Percentiles rank a stretch among this genome's conserved stretches.
Conservation (phyloP, 1,284 basidiomycete species). For the Marasmius tenuissimus region DNA sequence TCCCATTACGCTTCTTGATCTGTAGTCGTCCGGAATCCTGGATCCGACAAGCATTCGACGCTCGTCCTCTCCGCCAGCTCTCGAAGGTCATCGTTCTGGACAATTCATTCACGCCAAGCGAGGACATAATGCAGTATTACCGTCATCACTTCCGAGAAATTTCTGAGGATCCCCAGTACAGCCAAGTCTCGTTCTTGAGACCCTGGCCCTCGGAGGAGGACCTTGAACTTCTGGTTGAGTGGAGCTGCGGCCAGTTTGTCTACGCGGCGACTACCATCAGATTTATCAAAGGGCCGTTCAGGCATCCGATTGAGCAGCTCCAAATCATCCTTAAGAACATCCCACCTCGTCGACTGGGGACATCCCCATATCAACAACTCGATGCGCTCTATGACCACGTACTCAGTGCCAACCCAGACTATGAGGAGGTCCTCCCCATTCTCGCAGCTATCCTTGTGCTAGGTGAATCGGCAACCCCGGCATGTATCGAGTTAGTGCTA, state of each 20-base stretch:
- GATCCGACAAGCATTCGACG: neutral
- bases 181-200: neutral
- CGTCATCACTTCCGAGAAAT: neutral
- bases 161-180: neutral
- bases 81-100: neutral
- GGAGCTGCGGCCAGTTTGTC: slow-evolving; percentile 11
- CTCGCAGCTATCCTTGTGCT: neutral
- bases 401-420: neutral
- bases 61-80: neutral
- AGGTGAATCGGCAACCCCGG: neutral
- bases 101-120: neutral
- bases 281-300: slow-evolving; percentile 2
- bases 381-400: slow-evolving; percentile 12
- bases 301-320: slow-evolving; percentile 4
- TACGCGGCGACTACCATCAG: slow-evolving; percentile 12
- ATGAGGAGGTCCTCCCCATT: neutral
- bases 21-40: neutral
- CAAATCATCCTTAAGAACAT: neutral
- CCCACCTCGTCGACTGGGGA: neutral
- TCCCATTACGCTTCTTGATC: neutral
- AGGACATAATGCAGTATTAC: neutral
- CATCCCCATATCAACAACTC: slow-evolving; percentile 4
- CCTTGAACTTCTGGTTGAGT: slow-evolving; percentile 2
- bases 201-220: slow-evolving; percentile 7
- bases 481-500: neutral